phyloP scores from a whole-genome alignment of 23 red algal genomes.

The Gracilaria caudata region DNA sequence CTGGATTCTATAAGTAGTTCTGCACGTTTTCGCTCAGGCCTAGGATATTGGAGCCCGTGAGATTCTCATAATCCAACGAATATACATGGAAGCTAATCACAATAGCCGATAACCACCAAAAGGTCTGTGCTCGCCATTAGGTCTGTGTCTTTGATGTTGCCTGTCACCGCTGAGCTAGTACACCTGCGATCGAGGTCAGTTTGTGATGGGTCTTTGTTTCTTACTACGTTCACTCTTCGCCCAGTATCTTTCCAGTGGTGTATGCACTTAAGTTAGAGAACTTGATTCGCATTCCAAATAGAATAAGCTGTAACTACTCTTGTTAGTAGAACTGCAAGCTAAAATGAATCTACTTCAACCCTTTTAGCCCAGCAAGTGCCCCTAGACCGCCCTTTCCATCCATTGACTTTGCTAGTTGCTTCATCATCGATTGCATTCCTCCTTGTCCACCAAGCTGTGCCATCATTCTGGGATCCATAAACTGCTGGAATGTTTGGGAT shows the following conservation, averaged over 20 bases:
- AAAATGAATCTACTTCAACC: constrained; percentile 27
- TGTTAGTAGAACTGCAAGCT: background rate
- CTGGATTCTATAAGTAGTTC: background rate
- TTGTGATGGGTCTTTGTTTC: background rate
- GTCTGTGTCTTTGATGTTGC: background rate
- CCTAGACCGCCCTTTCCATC: constrained; percentile 65
- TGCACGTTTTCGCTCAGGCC: no score
- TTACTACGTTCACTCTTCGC: background rate
- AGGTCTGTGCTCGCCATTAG: background rate
- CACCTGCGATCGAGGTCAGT: background rate
- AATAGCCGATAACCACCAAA: background rate
- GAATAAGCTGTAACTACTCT: constrained; percentile 15
- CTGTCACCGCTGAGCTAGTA: background rate
- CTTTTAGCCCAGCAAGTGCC: constrained; percentile 31
- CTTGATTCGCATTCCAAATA: background rate
- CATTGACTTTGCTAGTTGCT: constrained; percentile 72
- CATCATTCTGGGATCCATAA: constrained; percentile 97
- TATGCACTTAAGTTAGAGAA: background rate
- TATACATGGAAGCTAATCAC: no score
- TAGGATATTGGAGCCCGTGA: no score
- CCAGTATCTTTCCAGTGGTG: background rate
- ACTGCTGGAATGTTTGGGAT: constrained; percentile 78
- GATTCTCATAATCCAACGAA: background rate
- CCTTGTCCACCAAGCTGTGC: constrained; percentile 85
- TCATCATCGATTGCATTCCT: constrained; percentile 93